Conservation (phyloP, 2,329 filamentous ascomycete genomes). For the Colletotrichum sidae region DNA sequence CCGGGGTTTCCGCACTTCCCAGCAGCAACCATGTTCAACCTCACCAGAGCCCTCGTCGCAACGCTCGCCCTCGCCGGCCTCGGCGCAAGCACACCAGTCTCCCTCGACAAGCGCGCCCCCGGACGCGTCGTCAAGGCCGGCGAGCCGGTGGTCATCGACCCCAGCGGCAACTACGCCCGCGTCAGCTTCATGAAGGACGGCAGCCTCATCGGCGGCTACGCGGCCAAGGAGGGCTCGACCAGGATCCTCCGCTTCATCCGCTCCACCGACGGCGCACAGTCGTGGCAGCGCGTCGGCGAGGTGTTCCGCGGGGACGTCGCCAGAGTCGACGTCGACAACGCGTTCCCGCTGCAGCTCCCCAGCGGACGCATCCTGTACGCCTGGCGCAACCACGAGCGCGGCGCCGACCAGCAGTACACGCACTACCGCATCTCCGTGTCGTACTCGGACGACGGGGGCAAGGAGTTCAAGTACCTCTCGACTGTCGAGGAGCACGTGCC, state of each 20-base stretch:
- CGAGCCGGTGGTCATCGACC: slow-evolving; percentile 42
- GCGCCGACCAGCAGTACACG: slow-evolving; percentile 40
- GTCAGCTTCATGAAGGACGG: slow-evolving; percentile 43
- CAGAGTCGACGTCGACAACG: slow-evolving; percentile 47
- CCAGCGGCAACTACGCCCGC: slow-evolving; percentile 45
- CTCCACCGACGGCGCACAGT: slow-evolving; percentile 44
- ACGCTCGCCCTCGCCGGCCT: slow-evolving; percentile 19
- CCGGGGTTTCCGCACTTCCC: neutral
- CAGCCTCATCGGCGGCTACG: slow-evolving; percentile 45
- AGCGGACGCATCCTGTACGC: slow-evolving; percentile 51
- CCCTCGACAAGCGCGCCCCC: slow-evolving; percentile 17
- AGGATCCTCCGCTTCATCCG: slow-evolving; percentile 41
- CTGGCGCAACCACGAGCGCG: slow-evolving; percentile 50
- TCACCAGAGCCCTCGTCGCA: slow-evolving; percentile 6
- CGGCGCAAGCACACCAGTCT: slow-evolving; percentile 16
- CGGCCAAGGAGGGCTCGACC: slow-evolving; percentile 39
- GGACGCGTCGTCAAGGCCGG: slow-evolving; percentile 31
- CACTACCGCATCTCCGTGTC: slow-evolving; percentile 56
- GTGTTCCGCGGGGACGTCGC: slow-evolving; percentile 37
- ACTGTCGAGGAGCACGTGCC: slow-evolving; percentile 43
- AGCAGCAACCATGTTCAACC: slow-evolving; percentile 9
- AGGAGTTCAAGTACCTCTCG: slow-evolving; percentile 49
- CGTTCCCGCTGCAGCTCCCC: slow-evolving; percentile 48
- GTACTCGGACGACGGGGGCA: slow-evolving; percentile 54
- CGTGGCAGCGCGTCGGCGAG: slow-evolving; percentile 44